Base-by-base conservation (phyloP, 2,329 filamentous ascomycete genomes). In the Penicillium sp. region DNA sequence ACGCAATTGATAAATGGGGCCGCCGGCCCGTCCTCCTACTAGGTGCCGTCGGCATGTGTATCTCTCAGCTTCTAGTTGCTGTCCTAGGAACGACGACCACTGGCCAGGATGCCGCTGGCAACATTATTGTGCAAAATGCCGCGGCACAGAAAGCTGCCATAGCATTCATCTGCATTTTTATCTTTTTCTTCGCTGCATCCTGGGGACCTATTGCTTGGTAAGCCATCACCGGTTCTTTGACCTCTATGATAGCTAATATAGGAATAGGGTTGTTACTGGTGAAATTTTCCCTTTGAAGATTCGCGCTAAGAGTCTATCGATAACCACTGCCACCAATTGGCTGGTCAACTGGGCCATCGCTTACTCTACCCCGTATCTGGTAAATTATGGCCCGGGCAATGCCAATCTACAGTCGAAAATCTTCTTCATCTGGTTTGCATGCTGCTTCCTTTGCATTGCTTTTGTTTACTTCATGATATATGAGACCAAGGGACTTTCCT, bases 351-450 rank as follows among this genome's bases (percentile, higher is more conserved):
- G 87, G 73, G 75, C 82, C 69, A 84, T 85, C 64, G 81, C 84
- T 53, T 82, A 90, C 71, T 88, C 90, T 73, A 88, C 84, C 4
- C 87, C 87, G 14, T 90, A 87, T 80, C 85, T 90, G 57, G 68
- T 71, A 1, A 77, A 83, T 53, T 75, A 82, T 57, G 87, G 84
- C 58, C 71, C 76, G 0, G 86, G 87, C 12, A 85, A 88, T 50
- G 86, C 86, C 33, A 75, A 80, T 61, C 72, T 82, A 50, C 83
- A 84, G 12, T 79, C 86, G 33, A 88, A 87, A 63, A 85, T 92
- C 41, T 92, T 92, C 77, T 92, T 90, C 72, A 81, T 91, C 31
- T 93, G 89, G 89, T 89, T 88, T 16, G 82, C 86, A 5, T 90
- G 89, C 64, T 91, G 88, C 70, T 80, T 88, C 49, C 63, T 88